A percentile compares a stretch with the other conserved stretches of the same genome.
phyloP scores from a whole-genome alignment of 2,329 filamentous ascomycete species.

The Cladophialophora immunda region DNA sequence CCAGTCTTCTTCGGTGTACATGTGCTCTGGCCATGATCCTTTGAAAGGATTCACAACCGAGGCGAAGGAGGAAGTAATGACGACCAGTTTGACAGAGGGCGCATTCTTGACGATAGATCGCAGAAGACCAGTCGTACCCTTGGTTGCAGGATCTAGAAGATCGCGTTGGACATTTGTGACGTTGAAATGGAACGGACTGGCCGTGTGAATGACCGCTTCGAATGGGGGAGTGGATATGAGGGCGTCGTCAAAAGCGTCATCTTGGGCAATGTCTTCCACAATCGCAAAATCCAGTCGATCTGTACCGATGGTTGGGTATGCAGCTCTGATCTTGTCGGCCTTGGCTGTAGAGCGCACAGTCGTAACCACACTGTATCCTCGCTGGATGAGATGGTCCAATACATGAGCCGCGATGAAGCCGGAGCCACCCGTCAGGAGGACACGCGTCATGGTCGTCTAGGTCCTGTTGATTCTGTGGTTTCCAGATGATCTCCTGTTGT shows the following conservation, averaged over 20 bases:
- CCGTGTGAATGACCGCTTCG: slow-evolving; percentile 45
- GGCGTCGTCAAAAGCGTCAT: slow-evolving; percentile 49
- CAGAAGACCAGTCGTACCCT: slow-evolving; percentile 43
- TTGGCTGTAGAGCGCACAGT: slow-evolving; percentile 42
- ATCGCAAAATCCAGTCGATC: slow-evolving; percentile 42
- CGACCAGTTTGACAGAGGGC: slow-evolving; percentile 48
- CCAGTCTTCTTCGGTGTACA: slow-evolving; percentile 61
- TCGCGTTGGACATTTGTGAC: slow-evolving; percentile 43
- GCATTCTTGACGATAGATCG: slow-evolving; percentile 35
- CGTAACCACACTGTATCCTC: slow-evolving; percentile 31
- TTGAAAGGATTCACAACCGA: slow-evolving; percentile 53
- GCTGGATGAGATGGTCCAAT: slow-evolving; percentile 23
- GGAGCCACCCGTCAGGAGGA: slow-evolving; percentile 28
- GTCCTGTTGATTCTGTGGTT: neutral
- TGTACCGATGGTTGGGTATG: slow-evolving; percentile 34
- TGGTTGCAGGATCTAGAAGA: slow-evolving; percentile 42
- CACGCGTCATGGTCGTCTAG: slow-evolving; percentile 8
- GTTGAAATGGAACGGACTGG: slow-evolving; percentile 40
- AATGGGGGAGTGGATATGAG: slow-evolving; percentile 41
- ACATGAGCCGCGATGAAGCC: slow-evolving; percentile 35
- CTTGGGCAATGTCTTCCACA: slow-evolving; percentile 43
- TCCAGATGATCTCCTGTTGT: slow-evolving; percentile 5
- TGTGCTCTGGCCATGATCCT: slow-evolving; percentile 46
- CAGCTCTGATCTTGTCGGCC: slow-evolving; percentile 38
- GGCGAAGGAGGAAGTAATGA: slow-evolving; percentile 63